These are phyloP conservation scores for Botryotinia calthae DNA, from an alignment of 2,329 filamentous ascomycete genomes.

Conservation along the genomic window DNA sequence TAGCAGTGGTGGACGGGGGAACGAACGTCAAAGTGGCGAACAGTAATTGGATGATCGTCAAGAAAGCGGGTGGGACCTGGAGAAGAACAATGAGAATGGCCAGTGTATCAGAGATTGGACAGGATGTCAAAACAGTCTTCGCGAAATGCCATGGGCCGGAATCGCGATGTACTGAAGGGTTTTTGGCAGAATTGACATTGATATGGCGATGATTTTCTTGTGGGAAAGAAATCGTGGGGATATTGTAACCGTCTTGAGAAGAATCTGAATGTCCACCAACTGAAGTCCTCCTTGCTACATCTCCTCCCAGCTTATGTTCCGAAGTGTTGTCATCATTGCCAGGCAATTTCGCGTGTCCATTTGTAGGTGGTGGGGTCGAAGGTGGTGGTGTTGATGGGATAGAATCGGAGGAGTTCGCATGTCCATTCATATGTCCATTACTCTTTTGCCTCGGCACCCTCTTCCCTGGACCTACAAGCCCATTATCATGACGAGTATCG, in stretches of 20 bases:
- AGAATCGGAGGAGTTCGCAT: conserved; percentile 42
- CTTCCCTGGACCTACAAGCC: conserved; percentile 75
- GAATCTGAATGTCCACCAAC: conserved; percentile 55
- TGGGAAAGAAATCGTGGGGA: conserved; percentile 41
- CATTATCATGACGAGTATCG: conserved; percentile 82
- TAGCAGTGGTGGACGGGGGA: conserved; percentile 75
- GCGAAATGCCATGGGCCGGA: conserved; percentile 73
- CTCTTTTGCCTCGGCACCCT: conserved; percentile 55
- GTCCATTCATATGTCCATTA: conserved; percentile 53
- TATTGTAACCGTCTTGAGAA: conserved; percentile 48
- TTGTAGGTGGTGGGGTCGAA: conserved; percentile 42
- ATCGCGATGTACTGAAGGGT: conserved; percentile 66
- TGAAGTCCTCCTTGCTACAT: conserved; percentile 48
- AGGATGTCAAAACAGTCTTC: conserved; percentile 82
- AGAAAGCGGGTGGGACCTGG: conserved; percentile 82
- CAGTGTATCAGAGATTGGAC: conserved; percentile 90
- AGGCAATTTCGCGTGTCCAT: conserved; percentile 35
- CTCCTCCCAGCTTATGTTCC: conserved; percentile 40
- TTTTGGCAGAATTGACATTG: conserved; percentile 68
- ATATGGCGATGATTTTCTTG: conserved; percentile 60
- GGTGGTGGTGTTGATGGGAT: conserved; percentile 40
- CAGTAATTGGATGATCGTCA: conserved; percentile 86
- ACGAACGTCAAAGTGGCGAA: conserved; percentile 94
- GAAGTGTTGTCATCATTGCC: conserved; percentile 29
- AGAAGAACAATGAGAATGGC: conserved; percentile 95